Evolutionary conservation across 129 eudicot species (phyloP).

Genomic region (Pittosporum tobira): DNA sequence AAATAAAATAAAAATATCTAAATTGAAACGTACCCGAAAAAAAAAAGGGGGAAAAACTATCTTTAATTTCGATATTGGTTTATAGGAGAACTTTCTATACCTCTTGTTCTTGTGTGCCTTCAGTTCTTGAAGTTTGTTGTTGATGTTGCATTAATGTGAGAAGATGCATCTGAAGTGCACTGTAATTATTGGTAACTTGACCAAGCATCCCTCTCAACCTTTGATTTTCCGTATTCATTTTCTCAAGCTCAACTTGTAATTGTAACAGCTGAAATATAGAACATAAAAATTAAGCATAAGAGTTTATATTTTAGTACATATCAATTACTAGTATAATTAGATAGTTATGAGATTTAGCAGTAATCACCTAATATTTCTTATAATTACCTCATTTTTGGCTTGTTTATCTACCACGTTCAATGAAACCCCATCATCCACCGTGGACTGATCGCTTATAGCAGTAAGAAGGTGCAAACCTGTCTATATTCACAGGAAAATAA

Average conservation of each 20-base stretch:
- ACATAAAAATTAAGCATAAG: background rate
- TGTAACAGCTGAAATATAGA: conserved; percentile 33
- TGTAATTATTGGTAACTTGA: conserved; percentile 58
- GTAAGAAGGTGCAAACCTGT: conserved; percentile 62
- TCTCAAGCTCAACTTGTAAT: conserved; percentile 48
- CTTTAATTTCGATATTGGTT: too few relatives aligned
- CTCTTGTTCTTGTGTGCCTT: conserved; percentile 24
- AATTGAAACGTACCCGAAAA: too few relatives aligned
- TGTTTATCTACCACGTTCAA: conserved; percentile 31
- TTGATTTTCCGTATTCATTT: conserved; percentile 59
- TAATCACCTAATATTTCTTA: background rate
- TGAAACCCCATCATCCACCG: conserved; percentile 55
- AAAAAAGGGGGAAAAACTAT: too few relatives aligned
- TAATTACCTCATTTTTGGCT: conserved; percentile 60
- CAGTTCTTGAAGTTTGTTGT: conserved; percentile 29
- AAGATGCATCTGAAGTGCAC: conserved; percentile 45
- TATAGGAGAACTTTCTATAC: too few relatives aligned
- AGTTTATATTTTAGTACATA: background rate
- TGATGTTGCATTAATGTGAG: conserved; percentile 61
- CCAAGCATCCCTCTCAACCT: conserved; percentile 52
- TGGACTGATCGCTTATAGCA: conserved; percentile 53
- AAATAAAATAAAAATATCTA: too few relatives aligned
- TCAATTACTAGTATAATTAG: background rate
- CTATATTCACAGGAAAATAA: conserved; percentile 23
- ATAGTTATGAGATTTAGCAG: too few relatives aligned